Conservation (phyloP, 768 basidiomycete genomes). For the Flagelloscypha sp. region DNA sequence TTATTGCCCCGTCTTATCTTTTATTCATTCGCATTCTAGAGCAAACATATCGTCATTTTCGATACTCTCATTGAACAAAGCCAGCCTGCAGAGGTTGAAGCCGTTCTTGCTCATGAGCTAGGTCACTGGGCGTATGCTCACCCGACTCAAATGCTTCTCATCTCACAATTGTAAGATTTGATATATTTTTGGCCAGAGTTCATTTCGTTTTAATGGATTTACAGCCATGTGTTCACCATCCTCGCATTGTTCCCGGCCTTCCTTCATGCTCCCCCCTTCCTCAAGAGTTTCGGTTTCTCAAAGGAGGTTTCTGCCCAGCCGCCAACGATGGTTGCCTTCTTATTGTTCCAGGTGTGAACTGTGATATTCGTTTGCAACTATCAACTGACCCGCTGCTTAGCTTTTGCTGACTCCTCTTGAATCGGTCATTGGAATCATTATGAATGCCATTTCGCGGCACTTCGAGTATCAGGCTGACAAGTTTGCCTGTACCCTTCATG, state of each 20-base stretch:
- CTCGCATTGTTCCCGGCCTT: slow-evolving; percentile 87
- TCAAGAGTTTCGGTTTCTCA: slow-evolving; percentile 77
- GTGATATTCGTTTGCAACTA: slow-evolving; percentile 7
- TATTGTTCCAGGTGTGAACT: slow-evolving; percentile 63
- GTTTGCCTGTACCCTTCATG: slow-evolving; percentile 71
- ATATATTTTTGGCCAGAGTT: too few relatives aligned
- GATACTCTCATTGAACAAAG: slow-evolving; percentile 93
- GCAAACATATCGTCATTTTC: slow-evolving; percentile 94
- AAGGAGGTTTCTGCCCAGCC: slow-evolving; percentile 52
- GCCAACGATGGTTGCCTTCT: slow-evolving; percentile 79
- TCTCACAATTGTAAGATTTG: slow-evolving; percentile 86
- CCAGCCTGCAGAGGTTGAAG: slow-evolving; percentile 88
- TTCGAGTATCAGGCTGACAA: slow-evolving; percentile 93
- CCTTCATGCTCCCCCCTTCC: slow-evolving; percentile 68
- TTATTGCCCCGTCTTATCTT: neutral
- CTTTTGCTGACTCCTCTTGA: slow-evolving; percentile 80
- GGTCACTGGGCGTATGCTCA: slow-evolving; percentile 95
- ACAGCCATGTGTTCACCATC: slow-evolving; percentile 81
- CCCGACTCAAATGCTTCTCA: slow-evolving; percentile 78
- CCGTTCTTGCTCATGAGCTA: slow-evolving; percentile 94
- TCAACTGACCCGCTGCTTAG: slow-evolving; percentile 11
- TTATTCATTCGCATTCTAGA: slow-evolving; percentile 30
- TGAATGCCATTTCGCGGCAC: slow-evolving; percentile 77
- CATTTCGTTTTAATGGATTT: too few relatives aligned
- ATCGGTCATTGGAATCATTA: slow-evolving; percentile 56